Evolutionary conservation across 2,329 filamentous ascomycete genomes (phyloP).

Genomic region (Penicillium sp.): DNA sequence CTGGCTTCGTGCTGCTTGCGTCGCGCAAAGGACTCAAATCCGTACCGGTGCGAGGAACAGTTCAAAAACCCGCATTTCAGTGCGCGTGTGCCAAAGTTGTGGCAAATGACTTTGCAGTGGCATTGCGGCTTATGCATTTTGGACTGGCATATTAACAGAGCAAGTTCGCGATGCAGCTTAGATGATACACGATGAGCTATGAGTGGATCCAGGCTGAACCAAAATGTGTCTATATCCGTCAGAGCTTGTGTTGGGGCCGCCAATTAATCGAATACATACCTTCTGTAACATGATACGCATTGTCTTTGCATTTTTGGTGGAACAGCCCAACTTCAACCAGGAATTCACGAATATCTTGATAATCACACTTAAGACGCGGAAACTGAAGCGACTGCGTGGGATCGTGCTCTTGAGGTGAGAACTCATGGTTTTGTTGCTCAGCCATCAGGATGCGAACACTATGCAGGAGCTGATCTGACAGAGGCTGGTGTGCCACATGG

Average conservation of each 20-base stretch:
- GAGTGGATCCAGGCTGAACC: neutral
- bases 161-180: neutral
- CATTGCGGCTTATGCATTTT: neutral
- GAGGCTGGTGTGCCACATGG: neutral
- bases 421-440: neutral
- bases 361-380: neutral
- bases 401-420: neutral
- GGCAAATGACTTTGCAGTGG: neutral
- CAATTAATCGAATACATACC: no score
- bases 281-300: constrained; percentile 2
- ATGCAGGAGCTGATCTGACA: neutral
- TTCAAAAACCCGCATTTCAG: constrained; percentile 10
- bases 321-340: constrained; percentile 1
- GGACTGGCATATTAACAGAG: neutral
- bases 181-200: neutral
- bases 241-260: no score
- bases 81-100: constrained; percentile 2
- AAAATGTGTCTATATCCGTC: neutral
- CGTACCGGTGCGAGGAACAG: constrained; percentile 7
- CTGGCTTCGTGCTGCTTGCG: neutral
- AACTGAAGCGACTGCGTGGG: neutral
- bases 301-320: constrained; percentile 1
- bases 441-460: neutral
- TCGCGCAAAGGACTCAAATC: neutral
- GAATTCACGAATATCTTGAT: neutral